Evolutionary conservation across 108 stramenopile species (phyloP).

Genomic region (Parietichytrium sp.): DNA sequence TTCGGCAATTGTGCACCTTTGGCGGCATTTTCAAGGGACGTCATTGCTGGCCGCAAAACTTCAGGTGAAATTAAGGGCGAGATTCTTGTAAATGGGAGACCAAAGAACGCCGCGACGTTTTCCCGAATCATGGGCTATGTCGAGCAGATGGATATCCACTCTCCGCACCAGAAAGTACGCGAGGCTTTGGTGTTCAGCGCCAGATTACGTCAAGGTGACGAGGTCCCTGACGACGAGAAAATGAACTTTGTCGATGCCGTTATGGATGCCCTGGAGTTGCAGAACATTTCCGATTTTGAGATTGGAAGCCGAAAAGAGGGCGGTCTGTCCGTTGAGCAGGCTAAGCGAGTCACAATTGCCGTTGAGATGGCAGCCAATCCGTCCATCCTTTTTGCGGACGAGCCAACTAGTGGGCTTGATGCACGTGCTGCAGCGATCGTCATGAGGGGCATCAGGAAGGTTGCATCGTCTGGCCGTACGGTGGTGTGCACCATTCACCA

Average conservation of each 20-base stretch:
- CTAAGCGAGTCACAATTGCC: constrained; percentile 78
- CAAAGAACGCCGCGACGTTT: constrained; percentile 43
- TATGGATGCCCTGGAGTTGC: constrained; percentile 26
- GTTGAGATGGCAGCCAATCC: constrained; percentile 77
- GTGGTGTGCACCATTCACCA: constrained; percentile 57
- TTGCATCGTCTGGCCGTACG: constrained; percentile 6
- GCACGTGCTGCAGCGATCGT: not conserved
- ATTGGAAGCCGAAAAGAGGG: constrained; percentile 48
- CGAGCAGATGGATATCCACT: constrained; percentile 66
- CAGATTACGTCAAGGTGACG: not conserved
- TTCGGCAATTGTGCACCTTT: too few species aligned
- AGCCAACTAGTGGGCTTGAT: constrained; percentile 58
- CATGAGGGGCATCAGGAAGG: not conserved
- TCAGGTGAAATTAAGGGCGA: constrained; percentile 64
- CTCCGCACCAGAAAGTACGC: constrained; percentile 64
- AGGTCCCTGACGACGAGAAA: too few species aligned
- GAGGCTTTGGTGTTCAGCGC: constrained; percentile 67
- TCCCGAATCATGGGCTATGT: constrained; percentile 61
- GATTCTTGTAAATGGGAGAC: constrained; percentile 64
- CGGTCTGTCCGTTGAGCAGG: constrained; percentile 78
- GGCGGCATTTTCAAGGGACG: too few species aligned
- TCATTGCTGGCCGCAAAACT: constrained; percentile 66
- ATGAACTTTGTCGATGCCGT: not conserved
- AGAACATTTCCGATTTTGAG: not conserved
- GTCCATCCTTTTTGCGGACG: constrained; percentile 73